Percentiles rank a stretch among this genome's conserved stretches.
Evolutionary conservation across 1,284 basidiomycete species (phyloP).

Genomic region (Microbotryum intermedium): DNA sequence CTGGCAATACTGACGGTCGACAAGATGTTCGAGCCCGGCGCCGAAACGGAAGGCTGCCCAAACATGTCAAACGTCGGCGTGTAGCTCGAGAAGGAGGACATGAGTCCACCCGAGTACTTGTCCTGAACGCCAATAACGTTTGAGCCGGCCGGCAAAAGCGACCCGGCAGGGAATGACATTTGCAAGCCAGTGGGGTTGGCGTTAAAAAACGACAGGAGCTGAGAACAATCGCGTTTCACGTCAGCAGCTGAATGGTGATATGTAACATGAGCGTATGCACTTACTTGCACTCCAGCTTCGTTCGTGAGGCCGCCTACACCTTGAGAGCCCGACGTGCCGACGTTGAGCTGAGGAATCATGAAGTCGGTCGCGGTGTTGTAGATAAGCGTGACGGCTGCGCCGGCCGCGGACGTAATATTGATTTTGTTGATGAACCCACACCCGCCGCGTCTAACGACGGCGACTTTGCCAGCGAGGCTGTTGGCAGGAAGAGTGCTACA

Average conservation of each 20-base stretch:
- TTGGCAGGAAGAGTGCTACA: constrained; percentile 49
- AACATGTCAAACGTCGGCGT: constrained; percentile 55
- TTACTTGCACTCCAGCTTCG: constrained; percentile 5
- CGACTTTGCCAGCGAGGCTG: constrained; percentile 47
- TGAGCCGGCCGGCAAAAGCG: constrained; percentile 4
- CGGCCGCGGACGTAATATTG: constrained; percentile 20
- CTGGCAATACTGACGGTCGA: constrained; percentile 49
- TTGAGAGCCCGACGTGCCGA: constrained; percentile 3
- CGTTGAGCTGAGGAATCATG: constrained; percentile 16
- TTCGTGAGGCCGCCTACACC: constrained; percentile 15
- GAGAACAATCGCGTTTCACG: not conserved
- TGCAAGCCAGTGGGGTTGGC: not conserved
- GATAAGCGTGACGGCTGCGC: constrained; percentile 11
- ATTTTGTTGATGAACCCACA: constrained; percentile 33
- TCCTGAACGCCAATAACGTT: constrained; percentile 37
- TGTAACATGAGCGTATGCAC: not conserved
- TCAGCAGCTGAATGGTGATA: not conserved
- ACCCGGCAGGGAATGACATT: constrained; percentile 12
- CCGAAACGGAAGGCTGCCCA: constrained; percentile 52
- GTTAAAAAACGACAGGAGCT: constrained; percentile 14
- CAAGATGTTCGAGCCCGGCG: constrained; percentile 54
- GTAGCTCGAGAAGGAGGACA: constrained; percentile 51
- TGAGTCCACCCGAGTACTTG: constrained; percentile 48
- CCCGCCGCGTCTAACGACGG: constrained; percentile 49
- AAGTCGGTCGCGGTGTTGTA: constrained; percentile 17